phyloP scores from a whole-genome alignment of 192 early-diverging fungal genomes.

The Coemansia sp. region DNA sequence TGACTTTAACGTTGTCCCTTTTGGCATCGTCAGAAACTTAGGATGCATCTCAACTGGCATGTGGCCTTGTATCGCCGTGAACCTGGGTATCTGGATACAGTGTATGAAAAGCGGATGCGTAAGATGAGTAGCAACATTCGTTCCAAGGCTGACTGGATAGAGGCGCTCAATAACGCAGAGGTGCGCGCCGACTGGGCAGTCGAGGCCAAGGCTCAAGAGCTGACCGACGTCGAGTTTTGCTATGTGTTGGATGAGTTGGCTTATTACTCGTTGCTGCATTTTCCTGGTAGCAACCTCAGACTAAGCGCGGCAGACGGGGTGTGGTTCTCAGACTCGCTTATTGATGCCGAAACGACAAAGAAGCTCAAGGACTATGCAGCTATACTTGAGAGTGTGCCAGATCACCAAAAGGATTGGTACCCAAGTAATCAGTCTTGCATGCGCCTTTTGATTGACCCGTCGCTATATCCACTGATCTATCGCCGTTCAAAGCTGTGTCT shows the following conservation, averaged over 20 bases:
- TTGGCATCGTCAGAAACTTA: not conserved
- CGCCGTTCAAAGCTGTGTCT: conserved; percentile 9
- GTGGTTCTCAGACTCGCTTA: conserved; percentile 43
- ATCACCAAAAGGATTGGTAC: conserved; percentile 30
- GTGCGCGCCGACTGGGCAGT: conserved; percentile 24
- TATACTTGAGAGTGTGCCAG: not conserved
- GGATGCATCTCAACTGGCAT: not conserved
- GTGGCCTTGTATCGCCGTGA: not conserved
- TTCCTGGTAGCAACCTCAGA: conserved; percentile 18
- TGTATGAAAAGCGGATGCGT: conserved; percentile 28
- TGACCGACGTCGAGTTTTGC: conserved; percentile 44
- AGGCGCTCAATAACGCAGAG: conserved; percentile 20
- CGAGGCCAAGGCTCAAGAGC: conserved; percentile 22
- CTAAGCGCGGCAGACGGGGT: conserved; percentile 39
- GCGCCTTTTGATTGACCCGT: conserved; percentile 57
- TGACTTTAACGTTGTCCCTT: not conserved
- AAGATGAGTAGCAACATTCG: conserved; percentile 49
- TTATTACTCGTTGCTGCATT: conserved; percentile 29
- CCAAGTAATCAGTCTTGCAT: conserved; percentile 53
- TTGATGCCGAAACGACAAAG: conserved; percentile 15
- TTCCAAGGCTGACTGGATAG: conserved; percentile 50
- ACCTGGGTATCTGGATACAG: conserved; percentile 1
- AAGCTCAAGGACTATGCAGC: conserved; percentile 3
- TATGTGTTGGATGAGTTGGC: conserved; percentile 54
- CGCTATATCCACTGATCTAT: conserved; percentile 54